These are phyloP conservation scores for Hyaloscypha bicolor DNA, from an alignment of 495 filamentous ascomycete species.

Conservation along the genomic window DNA sequence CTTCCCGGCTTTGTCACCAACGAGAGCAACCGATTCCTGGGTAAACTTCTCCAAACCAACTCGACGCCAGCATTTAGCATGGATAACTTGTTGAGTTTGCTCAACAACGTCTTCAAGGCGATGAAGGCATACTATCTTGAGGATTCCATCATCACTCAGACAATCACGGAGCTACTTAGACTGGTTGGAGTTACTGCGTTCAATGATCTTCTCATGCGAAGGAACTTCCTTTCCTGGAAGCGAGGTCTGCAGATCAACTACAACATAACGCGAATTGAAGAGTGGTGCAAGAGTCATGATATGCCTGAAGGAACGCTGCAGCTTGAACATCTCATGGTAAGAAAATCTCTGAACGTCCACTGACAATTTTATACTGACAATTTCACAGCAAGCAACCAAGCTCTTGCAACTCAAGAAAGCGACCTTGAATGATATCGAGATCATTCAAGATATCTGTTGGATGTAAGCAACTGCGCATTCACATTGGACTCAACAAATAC, in stretches of 20 bases:
- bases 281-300: slow-evolving; percentile 99
- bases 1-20: slow-evolving; percentile 98
- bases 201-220: slow-evolving; percentile 96
- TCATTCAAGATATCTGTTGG: slow-evolving; percentile 99
- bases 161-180: slow-evolving; percentile 88
- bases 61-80: slow-evolving; percentile 94
- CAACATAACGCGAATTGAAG: slow-evolving; percentile 98
- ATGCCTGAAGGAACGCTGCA: slow-evolving; percentile 98
- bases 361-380: slow-evolving; percentile 34
- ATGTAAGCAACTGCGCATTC: slow-evolving; percentile 64
- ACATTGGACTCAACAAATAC: background rate
- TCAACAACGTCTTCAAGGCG: slow-evolving; percentile 97
- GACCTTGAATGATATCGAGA: slow-evolving; percentile 98
- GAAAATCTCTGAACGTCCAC: slow-evolving; percentile 25
- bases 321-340: slow-evolving; percentile 96
- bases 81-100: slow-evolving; percentile 94
- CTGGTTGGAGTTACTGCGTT: slow-evolving; percentile 98
- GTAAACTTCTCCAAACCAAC: slow-evolving; percentile 89
- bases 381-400: slow-evolving; percentile 73
- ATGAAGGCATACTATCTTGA: slow-evolving; percentile 99
- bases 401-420: slow-evolving; percentile 98
- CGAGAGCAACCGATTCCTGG: slow-evolving; percentile 96
- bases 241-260: slow-evolving; percentile 99
- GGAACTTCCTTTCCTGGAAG: slow-evolving; percentile 99
- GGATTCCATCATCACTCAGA: slow-evolving; percentile 92